phyloP scores from a whole-genome alignment of 2,329 filamentous ascomycete species.

The Arthrinium phaeospermum region DNA sequence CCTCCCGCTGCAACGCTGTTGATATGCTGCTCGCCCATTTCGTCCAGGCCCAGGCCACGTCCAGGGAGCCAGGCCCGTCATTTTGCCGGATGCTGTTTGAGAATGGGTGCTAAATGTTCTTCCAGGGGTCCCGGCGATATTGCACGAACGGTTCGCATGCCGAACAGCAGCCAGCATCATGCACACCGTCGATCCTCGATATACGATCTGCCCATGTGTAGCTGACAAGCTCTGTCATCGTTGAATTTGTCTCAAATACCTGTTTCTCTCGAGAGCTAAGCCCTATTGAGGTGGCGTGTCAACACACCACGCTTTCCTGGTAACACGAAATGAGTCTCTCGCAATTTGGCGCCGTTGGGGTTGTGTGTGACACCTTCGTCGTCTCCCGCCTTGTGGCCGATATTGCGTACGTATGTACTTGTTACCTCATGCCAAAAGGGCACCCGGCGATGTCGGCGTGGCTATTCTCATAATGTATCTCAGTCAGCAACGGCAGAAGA shows the following conservation, averaged over 20 bases:
- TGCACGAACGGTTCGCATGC: constrained; percentile 4
- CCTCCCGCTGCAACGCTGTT: too few relatives aligned
- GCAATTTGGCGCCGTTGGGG: background rate
- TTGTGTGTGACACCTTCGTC: background rate
- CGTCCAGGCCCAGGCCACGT: background rate
- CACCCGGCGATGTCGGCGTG: background rate
- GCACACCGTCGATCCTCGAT: background rate
- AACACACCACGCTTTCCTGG: background rate
- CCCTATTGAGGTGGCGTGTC: background rate
- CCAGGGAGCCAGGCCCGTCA: background rate
- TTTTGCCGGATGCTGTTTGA: background rate
- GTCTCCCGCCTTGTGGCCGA: background rate
- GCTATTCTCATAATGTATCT: background rate
- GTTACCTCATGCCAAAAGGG: background rate
- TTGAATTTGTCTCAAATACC: constrained; percentile 4
- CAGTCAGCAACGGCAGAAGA: background rate
- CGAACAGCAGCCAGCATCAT: background rate
- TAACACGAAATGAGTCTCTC: background rate
- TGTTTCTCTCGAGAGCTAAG: constrained; percentile 6
- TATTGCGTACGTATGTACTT: background rate
- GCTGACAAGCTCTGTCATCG: constrained; percentile 9
- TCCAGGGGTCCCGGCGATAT: background rate
- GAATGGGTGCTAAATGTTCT: background rate
- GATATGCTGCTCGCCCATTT: background rate
- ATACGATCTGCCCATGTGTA: background rate